These are phyloP conservation scores for Collybiopsis confluens DNA, from an alignment of 768 basidiomycete species.

Conservation along the genomic window DNA sequence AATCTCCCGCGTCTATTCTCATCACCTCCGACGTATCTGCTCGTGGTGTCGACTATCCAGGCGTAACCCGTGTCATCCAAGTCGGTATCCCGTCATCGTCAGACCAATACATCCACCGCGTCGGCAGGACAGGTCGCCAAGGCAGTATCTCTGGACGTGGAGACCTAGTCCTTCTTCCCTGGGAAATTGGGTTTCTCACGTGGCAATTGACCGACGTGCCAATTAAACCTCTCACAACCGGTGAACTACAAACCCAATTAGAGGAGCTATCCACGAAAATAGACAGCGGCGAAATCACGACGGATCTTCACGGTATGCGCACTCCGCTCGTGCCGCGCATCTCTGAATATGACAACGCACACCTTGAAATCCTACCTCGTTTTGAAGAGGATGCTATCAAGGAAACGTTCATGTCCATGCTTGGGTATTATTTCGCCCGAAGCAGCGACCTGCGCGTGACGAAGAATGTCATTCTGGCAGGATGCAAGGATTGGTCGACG, in stretches of 20 bases:
- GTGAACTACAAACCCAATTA: constrained; percentile 44
- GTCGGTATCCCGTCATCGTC: constrained; percentile 69
- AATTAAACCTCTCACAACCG: constrained; percentile 52
- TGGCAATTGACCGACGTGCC: constrained; percentile 65
- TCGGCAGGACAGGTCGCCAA: constrained; percentile 81
- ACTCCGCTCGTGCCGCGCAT: constrained; percentile 7
- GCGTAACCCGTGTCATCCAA: constrained; percentile 87
- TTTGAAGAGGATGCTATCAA: constrained; percentile 49
- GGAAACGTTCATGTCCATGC: constrained; percentile 59
- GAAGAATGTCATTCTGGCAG: constrained; percentile 43
- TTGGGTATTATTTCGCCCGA: constrained; percentile 70
- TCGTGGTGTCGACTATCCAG: constrained; percentile 85
- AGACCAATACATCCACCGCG: constrained; percentile 81
- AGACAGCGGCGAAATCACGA: constrained; percentile 37
- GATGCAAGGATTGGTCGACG: constrained; percentile 58
- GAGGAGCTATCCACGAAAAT: constrained; percentile 38
- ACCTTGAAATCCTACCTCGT: constrained; percentile 25
- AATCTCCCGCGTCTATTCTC: constrained; percentile 53
- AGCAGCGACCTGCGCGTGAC: constrained; percentile 41
- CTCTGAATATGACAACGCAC: constrained; percentile 22
- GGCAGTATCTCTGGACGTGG: constrained; percentile 55
- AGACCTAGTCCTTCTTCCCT: constrained; percentile 76
- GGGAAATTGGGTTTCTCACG: constrained; percentile 68
- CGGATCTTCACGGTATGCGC: not conserved
- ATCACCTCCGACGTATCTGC: constrained; percentile 88